These are phyloP conservation scores for Arachis stenosperma DNA, from an alignment of 306 rosid genomes.

Conservation along the genomic window DNA sequence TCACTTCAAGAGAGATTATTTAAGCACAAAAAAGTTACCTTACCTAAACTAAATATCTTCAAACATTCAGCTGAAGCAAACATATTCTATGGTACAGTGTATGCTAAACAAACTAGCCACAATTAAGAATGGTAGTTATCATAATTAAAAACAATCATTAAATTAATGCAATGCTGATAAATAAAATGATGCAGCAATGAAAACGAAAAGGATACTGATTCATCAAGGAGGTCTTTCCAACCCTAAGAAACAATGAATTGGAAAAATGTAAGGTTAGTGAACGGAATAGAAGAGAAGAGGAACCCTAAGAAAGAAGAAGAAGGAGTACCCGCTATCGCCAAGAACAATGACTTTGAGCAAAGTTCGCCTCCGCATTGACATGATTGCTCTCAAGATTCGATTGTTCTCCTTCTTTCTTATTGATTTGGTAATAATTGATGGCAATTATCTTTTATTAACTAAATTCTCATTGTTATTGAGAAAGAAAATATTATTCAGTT, in stretches of 20 bases:
- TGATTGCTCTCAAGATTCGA: slow-evolving; percentile 1
- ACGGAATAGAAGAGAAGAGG: neutral
- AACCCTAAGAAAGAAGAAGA: slow-evolving; percentile 41
- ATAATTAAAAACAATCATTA: neutral
- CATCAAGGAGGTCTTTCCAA: slow-evolving; percentile 96
- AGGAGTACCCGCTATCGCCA: slow-evolving; percentile 82
- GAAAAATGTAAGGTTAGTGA: too few species aligned
- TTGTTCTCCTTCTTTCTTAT: too few species aligned
- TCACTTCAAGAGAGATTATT: neutral
- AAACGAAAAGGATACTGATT: slow-evolving; percentile 74
- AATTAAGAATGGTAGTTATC: neutral
- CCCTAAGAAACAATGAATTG: slow-evolving; percentile 55
- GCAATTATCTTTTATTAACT: too few species aligned
- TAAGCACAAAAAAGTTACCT: neutral
- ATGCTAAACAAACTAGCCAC: neutral
- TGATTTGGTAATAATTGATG: too few species aligned
- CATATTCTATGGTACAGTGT: neutral
- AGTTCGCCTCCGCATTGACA: slow-evolving; percentile 83
- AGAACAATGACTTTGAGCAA: slow-evolving; percentile 96
- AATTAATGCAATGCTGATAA: neutral
- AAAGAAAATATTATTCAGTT: too few species aligned
- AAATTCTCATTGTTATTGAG: too few species aligned
- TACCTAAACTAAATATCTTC: neutral
- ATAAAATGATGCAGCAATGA: neutral
- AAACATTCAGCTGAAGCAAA: neutral